Evolutionary conservation across 2,329 filamentous ascomycete species (phyloP), one percentile per base, ranked within the genome.

Genomic region (Samsoniella hepiali): DNA sequence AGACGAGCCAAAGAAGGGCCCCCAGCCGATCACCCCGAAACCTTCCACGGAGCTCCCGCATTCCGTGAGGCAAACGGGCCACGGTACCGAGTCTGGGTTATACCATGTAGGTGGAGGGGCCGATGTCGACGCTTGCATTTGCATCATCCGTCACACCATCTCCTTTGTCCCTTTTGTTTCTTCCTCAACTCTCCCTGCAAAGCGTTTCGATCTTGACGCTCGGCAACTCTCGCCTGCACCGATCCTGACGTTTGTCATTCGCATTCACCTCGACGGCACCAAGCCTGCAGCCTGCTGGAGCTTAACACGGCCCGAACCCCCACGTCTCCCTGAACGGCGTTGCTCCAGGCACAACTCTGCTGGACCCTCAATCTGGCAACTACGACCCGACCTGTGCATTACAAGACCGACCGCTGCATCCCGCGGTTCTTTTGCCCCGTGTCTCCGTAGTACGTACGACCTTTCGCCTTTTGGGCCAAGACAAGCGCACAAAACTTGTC

Each of bases 1-100:
- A 58, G 56, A 63, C 56, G 62, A 58, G 62, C 54, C 45, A 54
- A 53, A 56, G 58, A 42, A 62, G 42, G 61, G 50, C 49, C 55
- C 56, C 62, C 62, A 64, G 62, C 62, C 62, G 62, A 64, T 64
- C 62, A 64, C 49, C 56, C 62, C 62, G 62, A 64, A 63, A 51
- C 60, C 60, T 63, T 63, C 34, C 60, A 63, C 60, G 53, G 42
- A 63, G 59, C 59, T 62, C 59, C 59, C 59, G 59, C 59, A 56
- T 62, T 62, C 59, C 59, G 59, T 56, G 51, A 56, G 59, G 29
- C 59, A 62, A 53, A 62, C 59, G 59, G 59, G 59, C 59, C 59
- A 62, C 42, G 8, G 50, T 55, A 62, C 59, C 59, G 59, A 62
- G 59, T 63, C 60, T 57, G n/a, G 34, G 44, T 57, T 57, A 54